phyloP scores from a whole-genome alignment of 2,329 filamentous ascomycete species.

The Akanthomyces lecanii region DNA sequence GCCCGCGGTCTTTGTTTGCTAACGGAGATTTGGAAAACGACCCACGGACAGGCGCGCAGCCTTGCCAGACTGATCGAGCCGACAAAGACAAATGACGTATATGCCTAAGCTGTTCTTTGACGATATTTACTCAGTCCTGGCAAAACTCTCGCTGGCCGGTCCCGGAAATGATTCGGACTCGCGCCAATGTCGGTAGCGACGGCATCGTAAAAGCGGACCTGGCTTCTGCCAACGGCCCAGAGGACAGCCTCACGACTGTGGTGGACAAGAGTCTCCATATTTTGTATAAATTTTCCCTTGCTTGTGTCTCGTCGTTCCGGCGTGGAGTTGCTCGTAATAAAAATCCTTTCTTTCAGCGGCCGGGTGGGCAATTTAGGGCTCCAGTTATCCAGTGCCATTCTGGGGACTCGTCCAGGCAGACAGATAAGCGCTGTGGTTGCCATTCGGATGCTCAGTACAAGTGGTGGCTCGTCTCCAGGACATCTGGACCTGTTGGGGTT shows the following conservation, averaged over 20 bases:
- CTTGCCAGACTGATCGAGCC: not conserved
- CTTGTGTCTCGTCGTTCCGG: not conserved
- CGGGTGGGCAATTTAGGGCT: not conserved
- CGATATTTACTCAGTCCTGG: not conserved
- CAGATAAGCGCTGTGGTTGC: not conserved
- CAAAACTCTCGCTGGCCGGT: not conserved
- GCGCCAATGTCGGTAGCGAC: constrained; percentile 15
- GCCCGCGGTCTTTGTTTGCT: not conserved
- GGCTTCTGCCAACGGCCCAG: constrained; percentile 3
- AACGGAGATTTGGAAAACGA: not conserved
- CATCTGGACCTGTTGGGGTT: not conserved
- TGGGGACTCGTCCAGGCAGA: not conserved
- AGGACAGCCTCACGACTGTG: constrained; percentile 5
- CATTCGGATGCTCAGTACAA: not conserved
- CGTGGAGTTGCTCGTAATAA: constrained; percentile 1
- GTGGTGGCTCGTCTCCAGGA: not conserved
- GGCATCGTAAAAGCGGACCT: constrained; percentile 15
- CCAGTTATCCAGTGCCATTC: constrained; percentile 3
- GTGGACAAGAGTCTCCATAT: constrained; percentile 10
- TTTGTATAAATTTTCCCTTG: constrained; percentile 6
- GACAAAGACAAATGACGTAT: constrained; percentile 12
- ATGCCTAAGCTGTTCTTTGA: not conserved
- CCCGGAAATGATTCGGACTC: constrained; percentile 12
- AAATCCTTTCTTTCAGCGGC: not conserved
- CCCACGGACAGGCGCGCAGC: constrained; percentile 7